A percentile compares a stretch with the other conserved stretches of the same genome.
Conservation (phyloP, 352 stramenopile genomes). For the Phytophthora megakarya region DNA sequence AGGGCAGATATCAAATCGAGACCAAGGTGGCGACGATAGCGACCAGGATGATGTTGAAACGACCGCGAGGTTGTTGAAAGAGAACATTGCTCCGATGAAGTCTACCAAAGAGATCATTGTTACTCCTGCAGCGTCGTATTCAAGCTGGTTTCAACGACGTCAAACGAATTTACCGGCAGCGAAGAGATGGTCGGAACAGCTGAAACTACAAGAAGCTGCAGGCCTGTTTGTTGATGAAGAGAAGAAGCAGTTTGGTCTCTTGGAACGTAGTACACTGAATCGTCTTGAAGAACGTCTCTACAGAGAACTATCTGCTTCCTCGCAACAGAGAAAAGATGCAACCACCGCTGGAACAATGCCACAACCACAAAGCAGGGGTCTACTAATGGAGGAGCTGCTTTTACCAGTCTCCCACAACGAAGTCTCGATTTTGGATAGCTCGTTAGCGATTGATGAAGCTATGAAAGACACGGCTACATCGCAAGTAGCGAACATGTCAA, state of each 20-base stretch:
- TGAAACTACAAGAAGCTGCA: conserved; percentile 50
- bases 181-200: conserved; percentile 40
- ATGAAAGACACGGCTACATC: neutral
- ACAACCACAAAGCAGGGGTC: neutral
- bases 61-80: conserved; percentile 23
- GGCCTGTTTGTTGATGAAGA: conserved; percentile 56
- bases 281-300: conserved; percentile 56
- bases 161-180: neutral
- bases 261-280: conserved; percentile 57
- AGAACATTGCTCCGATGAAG: neutral
- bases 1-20: conserved; percentile 2
- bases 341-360: neutral
- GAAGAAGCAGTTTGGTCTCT: conserved; percentile 32
- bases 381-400: conserved; percentile 21
- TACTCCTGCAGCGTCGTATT: conserved; percentile 11
- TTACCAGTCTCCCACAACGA: neutral
- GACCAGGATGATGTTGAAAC: conserved; percentile 15
- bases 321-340: neutral
- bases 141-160: conserved; percentile 16
- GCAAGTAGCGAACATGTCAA: neutral
- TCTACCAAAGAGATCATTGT: conserved; percentile 29
- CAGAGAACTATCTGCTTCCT: conserved; percentile 29
- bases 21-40: conserved; percentile 4
- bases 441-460: neutral
- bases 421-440: neutral